Evolutionary conservation across 495 filamentous ascomycete species (phyloP), one percentile per base, ranked within the genome.

Genomic region (Aspergillus wentii): DNA sequence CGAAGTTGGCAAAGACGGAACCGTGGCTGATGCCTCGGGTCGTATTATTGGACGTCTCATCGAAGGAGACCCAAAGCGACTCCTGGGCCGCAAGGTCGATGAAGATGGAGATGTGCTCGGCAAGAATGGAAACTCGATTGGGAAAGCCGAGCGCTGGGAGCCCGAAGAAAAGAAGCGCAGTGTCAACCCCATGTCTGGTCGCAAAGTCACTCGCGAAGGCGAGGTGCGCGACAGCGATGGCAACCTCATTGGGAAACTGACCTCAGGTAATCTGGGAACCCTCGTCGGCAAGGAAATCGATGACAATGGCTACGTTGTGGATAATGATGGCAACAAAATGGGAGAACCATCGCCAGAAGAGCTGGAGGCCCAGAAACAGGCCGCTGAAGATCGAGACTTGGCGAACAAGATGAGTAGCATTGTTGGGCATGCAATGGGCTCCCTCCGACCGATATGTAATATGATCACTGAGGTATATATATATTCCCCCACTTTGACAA

Each of bases 41-140:
- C 71, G 75, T 26, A 74, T 88, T 33, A 78, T 94, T 33, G 88
- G 88, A 27, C 77, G 83, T 31, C 68, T 94, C 5, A 69, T 77
- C 30, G 75, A 82, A 21, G 88, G 87, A 5, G 86, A 94, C 41
- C 57, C 76, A 20, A 80, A 84, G 61, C 62, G 75, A 16, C 76
- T 94, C 2, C 67, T 78, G 18, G 88, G 88, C 13, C 84, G 87
- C 43, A 62, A 68, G 8, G 86, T 92, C 18, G 88, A 94, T 48
- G 82, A 85, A 40, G 86, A 92, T 43, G 88, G 88, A 18, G 87
- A 94, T 41, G 75, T 94, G 16, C 59, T 80, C 31, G 88, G 94
- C 65, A 80, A 78, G 64, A 84, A 85, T 48, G 88, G 88, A 44
- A 94, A 94, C 58, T 70, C 72, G 21, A 72, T 94, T 11, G 88